Percentiles rank a stretch among this genome's conserved stretches.
These are phyloP conservation scores for Rhynchosporium secalis DNA, from an alignment of 2,329 filamentous ascomycete genomes.

Conservation along the genomic window DNA sequence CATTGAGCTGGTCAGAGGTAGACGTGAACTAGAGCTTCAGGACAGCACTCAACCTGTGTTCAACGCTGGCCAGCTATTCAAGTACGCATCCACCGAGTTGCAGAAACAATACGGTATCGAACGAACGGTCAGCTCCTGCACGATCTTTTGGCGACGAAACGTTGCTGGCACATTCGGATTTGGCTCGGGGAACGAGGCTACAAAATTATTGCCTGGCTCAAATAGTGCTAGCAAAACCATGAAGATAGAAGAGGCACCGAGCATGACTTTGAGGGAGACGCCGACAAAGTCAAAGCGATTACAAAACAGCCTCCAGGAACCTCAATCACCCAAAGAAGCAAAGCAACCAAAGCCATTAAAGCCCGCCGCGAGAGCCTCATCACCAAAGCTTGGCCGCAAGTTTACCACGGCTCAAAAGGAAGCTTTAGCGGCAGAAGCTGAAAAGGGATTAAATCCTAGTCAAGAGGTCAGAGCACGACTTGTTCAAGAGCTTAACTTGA, in stretches of 20 bases:
- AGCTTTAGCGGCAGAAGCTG: neutral
- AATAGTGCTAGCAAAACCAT: neutral
- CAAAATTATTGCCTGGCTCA: neutral
- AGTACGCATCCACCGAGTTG: conserved; percentile 4
- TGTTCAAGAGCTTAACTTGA: conserved; percentile 8
- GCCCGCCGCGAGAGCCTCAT: neutral
- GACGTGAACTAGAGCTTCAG: neutral
- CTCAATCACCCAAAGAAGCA: neutral
- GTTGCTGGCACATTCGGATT: conserved; percentile 9
- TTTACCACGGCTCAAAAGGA: conserved; percentile 2
- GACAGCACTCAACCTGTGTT: neutral
- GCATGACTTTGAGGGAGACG: conserved; percentile 7
- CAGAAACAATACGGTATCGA: neutral
- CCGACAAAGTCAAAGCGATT: conserved; percentile 5
- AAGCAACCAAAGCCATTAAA: neutral
- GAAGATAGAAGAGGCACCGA: neutral
- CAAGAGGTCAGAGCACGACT: neutral
- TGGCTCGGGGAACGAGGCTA: conserved; percentile 1
- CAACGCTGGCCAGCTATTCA: conserved; percentile 4
- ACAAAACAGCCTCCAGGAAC: conserved; percentile 1
- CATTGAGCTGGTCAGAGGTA: neutral
- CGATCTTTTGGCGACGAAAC: conserved; percentile 8
- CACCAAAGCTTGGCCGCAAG: conserved; percentile 10
- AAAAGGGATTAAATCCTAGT: conserved; percentile 3
- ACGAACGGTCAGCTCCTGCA: neutral